phyloP scores from a whole-genome alignment of 352 stramenopile species.

The Phytophthora pini region DNA sequence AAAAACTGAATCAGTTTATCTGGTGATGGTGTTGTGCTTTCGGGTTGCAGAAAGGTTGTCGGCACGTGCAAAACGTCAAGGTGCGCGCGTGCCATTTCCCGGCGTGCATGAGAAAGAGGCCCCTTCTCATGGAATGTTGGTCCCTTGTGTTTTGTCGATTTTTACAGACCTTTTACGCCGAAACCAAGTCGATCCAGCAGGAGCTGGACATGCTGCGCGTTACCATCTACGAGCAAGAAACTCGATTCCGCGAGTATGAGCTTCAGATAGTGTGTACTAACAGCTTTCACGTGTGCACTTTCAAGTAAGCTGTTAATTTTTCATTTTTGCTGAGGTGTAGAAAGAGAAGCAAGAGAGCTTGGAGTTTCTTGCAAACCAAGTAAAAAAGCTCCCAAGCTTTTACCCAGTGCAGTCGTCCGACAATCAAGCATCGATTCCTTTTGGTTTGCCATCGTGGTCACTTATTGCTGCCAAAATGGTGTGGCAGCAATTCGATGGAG shows the following conservation, averaged over 20 bases:
- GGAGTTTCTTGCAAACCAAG: slow-evolving; percentile 45
- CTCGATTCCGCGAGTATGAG: slow-evolving; percentile 54
- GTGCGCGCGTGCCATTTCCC: slow-evolving; percentile 21
- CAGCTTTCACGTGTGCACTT: background rate
- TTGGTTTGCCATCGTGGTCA: slow-evolving; percentile 38
- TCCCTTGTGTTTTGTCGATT: background rate
- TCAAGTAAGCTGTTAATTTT: background rate
- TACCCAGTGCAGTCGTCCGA: slow-evolving; percentile 3
- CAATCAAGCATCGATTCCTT: slow-evolving; percentile 1
- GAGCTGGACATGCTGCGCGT: slow-evolving; percentile 64
- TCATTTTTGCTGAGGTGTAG: slow-evolving; percentile 30
- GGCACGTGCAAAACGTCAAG: slow-evolving; percentile 75
- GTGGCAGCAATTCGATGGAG: slow-evolving; percentile 42
- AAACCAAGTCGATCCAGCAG: slow-evolving; percentile 56
- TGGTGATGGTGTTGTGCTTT: slow-evolving; percentile 11
- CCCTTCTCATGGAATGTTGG: background rate
- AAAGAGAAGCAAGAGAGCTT: slow-evolving; percentile 65
- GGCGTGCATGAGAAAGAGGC: background rate
- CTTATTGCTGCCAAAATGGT: slow-evolving; percentile 46
- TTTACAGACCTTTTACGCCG: slow-evolving; percentile 59
- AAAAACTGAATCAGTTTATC: no score
- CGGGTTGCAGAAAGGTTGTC: slow-evolving; percentile 69
- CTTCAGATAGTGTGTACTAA: slow-evolving; percentile 43
- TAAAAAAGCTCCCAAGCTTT: slow-evolving; percentile 41
- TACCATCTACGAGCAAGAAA: slow-evolving; percentile 71